phyloP scores from a whole-genome alignment of 371 early-diverging fungal genomes.

The Mucor indicus region DNA sequence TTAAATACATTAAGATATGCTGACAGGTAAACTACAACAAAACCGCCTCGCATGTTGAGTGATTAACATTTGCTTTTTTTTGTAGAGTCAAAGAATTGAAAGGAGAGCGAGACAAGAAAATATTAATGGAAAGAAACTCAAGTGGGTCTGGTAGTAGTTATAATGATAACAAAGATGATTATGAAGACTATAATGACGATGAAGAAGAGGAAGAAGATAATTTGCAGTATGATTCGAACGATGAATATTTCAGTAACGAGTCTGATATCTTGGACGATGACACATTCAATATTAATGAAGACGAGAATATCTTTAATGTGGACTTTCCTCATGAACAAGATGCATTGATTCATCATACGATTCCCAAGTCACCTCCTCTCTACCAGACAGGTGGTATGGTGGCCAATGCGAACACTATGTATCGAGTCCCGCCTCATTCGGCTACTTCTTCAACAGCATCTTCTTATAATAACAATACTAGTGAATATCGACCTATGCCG shows the following conservation, averaged over 20 bases:
- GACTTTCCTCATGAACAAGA: conserved; percentile 51
- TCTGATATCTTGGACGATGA: conserved; percentile 46
- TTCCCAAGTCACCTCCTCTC: not conserved
- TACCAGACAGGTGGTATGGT: not conserved
- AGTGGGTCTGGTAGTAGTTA: conserved; percentile 12
- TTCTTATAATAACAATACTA: not conserved
- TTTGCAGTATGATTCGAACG: conserved; percentile 19
- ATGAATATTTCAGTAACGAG: conserved; percentile 27
- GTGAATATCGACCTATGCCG: not conserved
- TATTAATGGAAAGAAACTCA: conserved; percentile 4
- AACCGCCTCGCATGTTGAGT: too few species aligned
- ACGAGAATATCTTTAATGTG: conserved; percentile 52
- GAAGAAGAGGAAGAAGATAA: conserved; percentile 22
- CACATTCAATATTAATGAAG: conserved; percentile 39
- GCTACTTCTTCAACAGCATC: not conserved
- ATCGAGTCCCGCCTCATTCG: too few species aligned
- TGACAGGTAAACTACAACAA: conserved; percentile 44
- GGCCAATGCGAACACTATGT: too few species aligned
- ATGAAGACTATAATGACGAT: conserved; percentile 13
- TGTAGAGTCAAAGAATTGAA: conserved; percentile 86
- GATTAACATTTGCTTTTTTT: not conserved
- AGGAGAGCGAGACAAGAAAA: conserved; percentile 48
- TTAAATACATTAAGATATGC: conserved; percentile 97
- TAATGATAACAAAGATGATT: conserved; percentile 1
- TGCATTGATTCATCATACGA: conserved; percentile 19